A percentile compares a stretch with the other conserved stretches of the same genome.
These are phyloP conservation scores for Lactifluus volemus DNA, from an alignment of 768 basidiomycete genomes.

Conservation along the genomic window DNA sequence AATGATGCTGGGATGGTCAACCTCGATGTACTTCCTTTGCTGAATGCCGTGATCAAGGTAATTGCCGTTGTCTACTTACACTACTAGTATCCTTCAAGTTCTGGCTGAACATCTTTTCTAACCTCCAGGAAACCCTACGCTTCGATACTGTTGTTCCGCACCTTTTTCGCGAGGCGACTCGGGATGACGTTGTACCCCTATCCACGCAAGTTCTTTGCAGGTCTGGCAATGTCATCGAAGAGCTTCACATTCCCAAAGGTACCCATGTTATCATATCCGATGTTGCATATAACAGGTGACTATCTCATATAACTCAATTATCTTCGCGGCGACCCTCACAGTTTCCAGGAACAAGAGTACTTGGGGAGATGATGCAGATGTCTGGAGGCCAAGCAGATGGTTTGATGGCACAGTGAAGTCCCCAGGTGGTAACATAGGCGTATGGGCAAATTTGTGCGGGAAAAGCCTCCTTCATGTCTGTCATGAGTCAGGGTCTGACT, in stretches of 20 bases:
- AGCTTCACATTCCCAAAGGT: neutral
- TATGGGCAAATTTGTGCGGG: constrained; percentile 8
- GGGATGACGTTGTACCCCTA: constrained; percentile 23
- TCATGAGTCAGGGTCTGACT: neutral
- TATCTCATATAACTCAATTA: neutral
- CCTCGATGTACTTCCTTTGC: constrained; percentile 1
- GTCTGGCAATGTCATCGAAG: constrained; percentile 2
- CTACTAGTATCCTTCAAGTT: neutral
- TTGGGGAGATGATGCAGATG: constrained; percentile 11
- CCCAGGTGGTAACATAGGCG: neutral
- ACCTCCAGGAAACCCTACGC: constrained; percentile 22
- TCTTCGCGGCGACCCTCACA: neutral
- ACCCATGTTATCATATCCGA: constrained; percentile 8
- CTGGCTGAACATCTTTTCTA: neutral
- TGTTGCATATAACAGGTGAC: constrained; percentile 11
- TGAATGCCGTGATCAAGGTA: constrained; percentile 18
- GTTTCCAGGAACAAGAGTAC: constrained; percentile 3
- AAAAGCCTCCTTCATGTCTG: neutral
- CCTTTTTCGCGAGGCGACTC: constrained; percentile 17
- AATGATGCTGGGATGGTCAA: neutral
- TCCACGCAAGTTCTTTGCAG: neutral
- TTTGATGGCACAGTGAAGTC: constrained; percentile 7
- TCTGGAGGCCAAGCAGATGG: constrained; percentile 14
- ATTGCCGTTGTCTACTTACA: neutral
- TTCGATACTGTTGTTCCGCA: constrained; percentile 19